These are phyloP conservation scores for Vigna hirtella DNA, from an alignment of 306 rosid species.

Conservation along the genomic window DNA sequence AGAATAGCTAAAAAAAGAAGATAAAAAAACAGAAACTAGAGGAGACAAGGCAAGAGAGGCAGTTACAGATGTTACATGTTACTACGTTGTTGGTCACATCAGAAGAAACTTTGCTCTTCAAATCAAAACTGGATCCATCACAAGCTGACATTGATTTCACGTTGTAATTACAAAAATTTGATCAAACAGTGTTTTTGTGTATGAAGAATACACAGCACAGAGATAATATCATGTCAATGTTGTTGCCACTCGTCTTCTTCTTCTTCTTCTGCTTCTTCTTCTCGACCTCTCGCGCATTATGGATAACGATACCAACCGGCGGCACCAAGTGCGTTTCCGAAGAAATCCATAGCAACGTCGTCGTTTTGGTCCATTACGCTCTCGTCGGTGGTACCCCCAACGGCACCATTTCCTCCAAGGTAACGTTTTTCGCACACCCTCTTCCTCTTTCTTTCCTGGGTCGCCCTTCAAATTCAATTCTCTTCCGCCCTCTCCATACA, in stretches of 20 bases:
- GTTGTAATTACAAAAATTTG: no score
- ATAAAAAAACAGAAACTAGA: background rate
- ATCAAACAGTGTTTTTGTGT: background rate
- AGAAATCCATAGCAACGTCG: slow-evolving; percentile 84
- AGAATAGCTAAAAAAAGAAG: background rate
- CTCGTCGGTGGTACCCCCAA: slow-evolving; percentile 50
- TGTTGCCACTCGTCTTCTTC: slow-evolving; percentile 21
- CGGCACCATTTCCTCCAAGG: slow-evolving; percentile 77
- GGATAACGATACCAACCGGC: slow-evolving; percentile 64
- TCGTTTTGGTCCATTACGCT: slow-evolving; percentile 80
- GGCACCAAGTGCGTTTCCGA: slow-evolving; percentile 88
- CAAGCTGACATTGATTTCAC: background rate
- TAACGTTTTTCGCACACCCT: slow-evolving; percentile 30
- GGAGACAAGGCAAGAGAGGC: background rate
- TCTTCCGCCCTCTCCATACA: no score
- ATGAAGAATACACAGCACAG: background rate
- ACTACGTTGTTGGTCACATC: background rate
- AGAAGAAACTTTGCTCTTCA: background rate
- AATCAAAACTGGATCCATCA: background rate
- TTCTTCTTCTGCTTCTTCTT: slow-evolving; percentile 34
- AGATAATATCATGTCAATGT: slow-evolving; percentile 14
- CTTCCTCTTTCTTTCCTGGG: background rate
- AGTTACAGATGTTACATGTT: background rate
- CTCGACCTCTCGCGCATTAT: slow-evolving; percentile 49
- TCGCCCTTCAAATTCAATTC: slow-evolving; percentile 4